Percentiles rank a stretch among this genome's conserved stretches.
Conservation (phyloP, 2,329 filamentous ascomycete genomes). For the Aspergillus felis region DNA sequence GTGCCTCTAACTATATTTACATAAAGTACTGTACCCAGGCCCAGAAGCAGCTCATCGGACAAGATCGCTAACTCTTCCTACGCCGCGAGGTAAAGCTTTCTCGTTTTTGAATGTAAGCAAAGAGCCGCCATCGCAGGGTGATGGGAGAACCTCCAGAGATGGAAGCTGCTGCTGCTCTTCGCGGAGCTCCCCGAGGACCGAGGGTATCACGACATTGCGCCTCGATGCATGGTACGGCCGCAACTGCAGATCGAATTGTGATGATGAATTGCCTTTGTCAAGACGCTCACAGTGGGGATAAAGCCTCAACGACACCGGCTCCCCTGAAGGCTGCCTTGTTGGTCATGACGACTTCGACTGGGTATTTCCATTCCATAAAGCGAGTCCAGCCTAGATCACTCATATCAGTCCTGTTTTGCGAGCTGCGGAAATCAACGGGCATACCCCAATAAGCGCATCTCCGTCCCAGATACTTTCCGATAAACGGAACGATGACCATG, state of each 20-base stretch:
- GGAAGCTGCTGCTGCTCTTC: background rate
- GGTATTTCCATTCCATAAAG: constrained; percentile 93
- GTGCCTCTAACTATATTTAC: background rate
- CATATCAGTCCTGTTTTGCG: background rate
- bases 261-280: background rate
- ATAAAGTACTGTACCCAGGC: background rate
- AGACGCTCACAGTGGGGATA: constrained; percentile 34
- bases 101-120: background rate
- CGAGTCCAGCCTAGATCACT: constrained; percentile 72
- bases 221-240: background rate
- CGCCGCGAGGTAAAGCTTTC: background rate
- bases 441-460: constrained; percentile 95
- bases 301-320: constrained; percentile 60
- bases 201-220: background rate
- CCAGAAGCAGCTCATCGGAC: background rate
- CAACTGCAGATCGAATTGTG: background rate
- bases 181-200: background rate
- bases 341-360: constrained; percentile 64
- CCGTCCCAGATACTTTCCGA: constrained; percentile 90
- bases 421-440: constrained; percentile 17
- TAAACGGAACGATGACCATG: constrained; percentile 90
- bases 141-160: background rate
- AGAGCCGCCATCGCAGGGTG: background rate
- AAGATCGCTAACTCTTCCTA: background rate
- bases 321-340: constrained; percentile 61